Evolutionary conservation across 2,329 filamentous ascomycete genomes (phyloP).

Genomic region (Ceratocystis huliohia): DNA sequence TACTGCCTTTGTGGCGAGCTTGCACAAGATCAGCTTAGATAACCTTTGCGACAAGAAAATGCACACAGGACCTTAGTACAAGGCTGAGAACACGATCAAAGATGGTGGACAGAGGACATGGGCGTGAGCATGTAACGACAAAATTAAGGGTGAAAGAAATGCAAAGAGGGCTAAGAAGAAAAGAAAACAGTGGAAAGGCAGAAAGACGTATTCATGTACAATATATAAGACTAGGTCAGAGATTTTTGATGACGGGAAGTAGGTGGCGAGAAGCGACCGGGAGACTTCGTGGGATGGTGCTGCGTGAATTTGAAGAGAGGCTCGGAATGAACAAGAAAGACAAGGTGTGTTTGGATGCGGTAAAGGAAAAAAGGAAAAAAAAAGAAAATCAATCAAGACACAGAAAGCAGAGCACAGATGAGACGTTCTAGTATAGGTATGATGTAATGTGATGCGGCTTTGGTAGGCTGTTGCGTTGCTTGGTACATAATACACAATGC

Average conservation of each 20-base stretch:
- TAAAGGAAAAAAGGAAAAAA: not conserved
- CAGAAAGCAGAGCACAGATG: not conserved
- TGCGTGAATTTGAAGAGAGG: not conserved
- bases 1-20: not conserved
- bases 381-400: not conserved
- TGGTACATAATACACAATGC: not conserved
- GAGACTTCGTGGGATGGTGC: not conserved
- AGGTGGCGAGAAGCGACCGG: not conserved
- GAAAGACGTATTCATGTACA: not conserved
- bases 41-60: not conserved
- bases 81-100: slow-evolving; percentile 7
- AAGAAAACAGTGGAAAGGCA: not conserved
- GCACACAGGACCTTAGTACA: not conserved
- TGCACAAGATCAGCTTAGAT: not conserved
- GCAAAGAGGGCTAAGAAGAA: not conserved
- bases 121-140: not conserved
- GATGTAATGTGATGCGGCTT: not conserved
- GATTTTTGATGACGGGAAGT: not conserved
- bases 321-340: not conserved
- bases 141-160: not conserved
- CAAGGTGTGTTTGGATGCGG: not conserved
- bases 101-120: not conserved
- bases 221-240: not conserved
- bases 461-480: not conserved
- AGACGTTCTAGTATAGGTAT: not conserved